A percentile compares a stretch with the other conserved stretches of the same genome.
phyloP scores from a whole-genome alignment of 306 rosid genomes.

The Senna siamea region DNA sequence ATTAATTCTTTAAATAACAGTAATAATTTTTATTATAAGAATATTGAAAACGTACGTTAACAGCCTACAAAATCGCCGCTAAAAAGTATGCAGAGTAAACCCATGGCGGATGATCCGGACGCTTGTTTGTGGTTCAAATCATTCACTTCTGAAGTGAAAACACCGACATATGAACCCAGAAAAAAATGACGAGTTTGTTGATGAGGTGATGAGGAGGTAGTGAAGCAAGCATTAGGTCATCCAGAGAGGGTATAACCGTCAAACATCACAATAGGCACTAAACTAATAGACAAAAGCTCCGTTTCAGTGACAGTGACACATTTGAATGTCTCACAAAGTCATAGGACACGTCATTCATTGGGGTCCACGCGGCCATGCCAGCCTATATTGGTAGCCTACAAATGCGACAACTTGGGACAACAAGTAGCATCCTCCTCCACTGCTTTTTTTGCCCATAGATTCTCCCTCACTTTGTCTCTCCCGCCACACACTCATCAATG shows the following conservation, averaged over 20 bases:
- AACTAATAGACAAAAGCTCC: conserved; percentile 37
- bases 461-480: conserved; percentile 22
- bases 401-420: conserved; percentile 37
- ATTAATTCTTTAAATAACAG: too few species aligned
- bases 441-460: conserved; percentile 6
- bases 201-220: conserved; percentile 27
- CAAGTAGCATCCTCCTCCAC: conserved; percentile 34
- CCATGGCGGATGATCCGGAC: too few species aligned
- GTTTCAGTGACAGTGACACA: conserved; percentile 10
- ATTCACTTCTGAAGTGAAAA: too few species aligned
- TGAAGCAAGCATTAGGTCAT: conserved; percentile 47
- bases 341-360: conserved; percentile 35
- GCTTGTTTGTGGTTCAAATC: too few species aligned
- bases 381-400: not conserved
- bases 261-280: not conserved
- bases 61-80: too few species aligned
- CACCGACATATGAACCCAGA: too few species aligned
- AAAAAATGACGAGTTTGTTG: not conserved
- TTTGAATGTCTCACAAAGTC: conserved; percentile 49
- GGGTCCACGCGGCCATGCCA: conserved; percentile 19
- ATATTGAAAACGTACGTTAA: too few species aligned
- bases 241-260: conserved; percentile 32
- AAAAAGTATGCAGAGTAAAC: too few species aligned
- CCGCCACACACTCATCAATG: too few species aligned
- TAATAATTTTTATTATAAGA: too few species aligned